Evolutionary conservation across 495 filamentous ascomycete species (phyloP), one percentile per base, ranked within the genome.

Genomic region (Podospora fimiseda): DNA sequence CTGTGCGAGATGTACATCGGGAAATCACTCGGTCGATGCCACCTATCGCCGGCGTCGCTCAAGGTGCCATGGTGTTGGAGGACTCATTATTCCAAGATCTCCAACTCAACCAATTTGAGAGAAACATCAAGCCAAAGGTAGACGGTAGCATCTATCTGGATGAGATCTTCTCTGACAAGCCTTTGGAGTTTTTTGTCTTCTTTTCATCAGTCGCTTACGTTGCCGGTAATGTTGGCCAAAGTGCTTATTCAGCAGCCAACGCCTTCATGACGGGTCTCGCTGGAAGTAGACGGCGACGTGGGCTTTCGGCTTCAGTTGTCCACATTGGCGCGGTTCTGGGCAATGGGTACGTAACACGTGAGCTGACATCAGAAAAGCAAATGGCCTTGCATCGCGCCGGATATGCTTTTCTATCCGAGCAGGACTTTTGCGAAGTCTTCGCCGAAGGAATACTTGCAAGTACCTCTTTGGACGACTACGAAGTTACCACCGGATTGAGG

Each of bases 101-200:
- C 6, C 6, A 33, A 5, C 27, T 33, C 6, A 5, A 5, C 5
- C 5, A 6, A 11, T 11, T 33, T 5, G 27, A 33, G 27, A 33
- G 5, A 11, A 11, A 6, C 6, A 5, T 33, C 6, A 11, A 5
- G 27, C 27, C 27, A 5, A 33, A 33, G 11, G 27, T 33, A 11
- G 27, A 33, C 6, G 27, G 27, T 11, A 11, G 6, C 11, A 5
- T 5, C 11, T 11, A 6, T 11, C 42, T 44, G 6, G 11, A 11
- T 11, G 42, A 44, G 22, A 13, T 13, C 19, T 13, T 22, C 4
- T 44, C 22, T 44, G 42, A 22, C 3, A 13, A 47, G 20, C 13
- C 13, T n/a, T 65, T 84, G 2, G 80, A 83, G 46, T 84, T 84
- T 64, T 83, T 83, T 60, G 58, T 82, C 21, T 60, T 72, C 11